Evolutionary conservation across 2,329 filamentous ascomycete species (phyloP), one percentile per base, ranked within the genome.

Genomic region (Microsporum audouinii): DNA sequence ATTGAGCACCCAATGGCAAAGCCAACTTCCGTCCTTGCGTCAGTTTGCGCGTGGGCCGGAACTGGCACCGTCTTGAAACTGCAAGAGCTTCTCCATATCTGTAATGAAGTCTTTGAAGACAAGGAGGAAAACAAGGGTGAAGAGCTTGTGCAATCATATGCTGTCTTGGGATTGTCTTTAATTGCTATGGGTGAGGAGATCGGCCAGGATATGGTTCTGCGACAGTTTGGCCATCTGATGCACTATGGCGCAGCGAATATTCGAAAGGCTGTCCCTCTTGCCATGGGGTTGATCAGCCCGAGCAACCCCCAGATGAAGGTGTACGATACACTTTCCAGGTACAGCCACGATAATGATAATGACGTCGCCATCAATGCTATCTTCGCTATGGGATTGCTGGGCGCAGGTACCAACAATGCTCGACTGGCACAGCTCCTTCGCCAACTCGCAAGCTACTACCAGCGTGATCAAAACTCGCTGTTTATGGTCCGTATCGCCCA

Each of bases 231-330:
- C 57, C 94, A 99, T 74, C 81, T 99, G 63, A 99, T 99, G 94
- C 94, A 99, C 78, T 99, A 99, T 70, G 94, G 95, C 65, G 92
- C 96, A 74, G 83, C 91, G 71, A 97, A 99, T 73, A 99, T 99
- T 69, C 88, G 94, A 64, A 94, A 94, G 71, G 92, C 91, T 23
- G 94, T 99, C 34, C 94, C 94, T 39, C 81, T 99, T 60, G 94
- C 94, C 31, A 95, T 99, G 90, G 95, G 91, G 70, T 82, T 99
- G 60, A 87, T 99, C 71, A 96, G 89, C 76, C 90, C 95, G 10
- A 96, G 91, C 78, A 99, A 99, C 78, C 94, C 94, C 8, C 95
- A 99, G 74, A 99, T 99, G 92, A 99, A 97, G 81, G 89, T 99
- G 56, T 99, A 99, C 78, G 94, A 99, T 74, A 99, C 94, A 0